Evolutionary conservation across 257 asterid genomes (phyloP).

Genomic region (Verbascum thapsus): DNA sequence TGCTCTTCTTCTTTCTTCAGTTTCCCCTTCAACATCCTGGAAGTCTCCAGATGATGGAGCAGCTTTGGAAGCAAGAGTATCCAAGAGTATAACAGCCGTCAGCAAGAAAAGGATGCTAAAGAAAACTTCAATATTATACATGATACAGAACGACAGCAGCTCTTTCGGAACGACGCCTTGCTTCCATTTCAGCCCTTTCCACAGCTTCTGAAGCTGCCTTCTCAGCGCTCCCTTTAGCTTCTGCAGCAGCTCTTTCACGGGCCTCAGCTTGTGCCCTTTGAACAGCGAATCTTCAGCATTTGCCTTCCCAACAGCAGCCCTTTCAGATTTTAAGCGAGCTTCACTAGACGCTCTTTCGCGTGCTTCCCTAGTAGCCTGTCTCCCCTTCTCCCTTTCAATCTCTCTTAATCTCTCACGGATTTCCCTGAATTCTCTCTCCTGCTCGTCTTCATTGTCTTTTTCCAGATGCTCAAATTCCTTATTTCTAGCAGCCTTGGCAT

Average conservation of each 20-base stretch:
- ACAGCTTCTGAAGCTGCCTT: conserved; percentile 86
- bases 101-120: conserved; percentile 28
- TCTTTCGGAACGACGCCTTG: conserved; percentile 87
- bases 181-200: conserved; percentile 92
- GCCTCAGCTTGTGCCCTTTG: conserved; percentile 95
- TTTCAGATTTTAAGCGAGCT: conserved; percentile 70
- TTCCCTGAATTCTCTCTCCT: conserved; percentile 72
- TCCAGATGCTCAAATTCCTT: conserved; percentile 62
- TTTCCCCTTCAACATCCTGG: conserved; percentile 93
- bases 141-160: conserved; percentile 57
- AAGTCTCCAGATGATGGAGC: conserved; percentile 77
- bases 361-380: conserved; percentile 93
- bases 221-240: conserved; percentile 85
- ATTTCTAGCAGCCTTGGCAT: conserved; percentile 75
- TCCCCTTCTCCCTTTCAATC: conserved; percentile 74
- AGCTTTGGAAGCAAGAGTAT: conserved; percentile 45
- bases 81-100: conserved; percentile 34
- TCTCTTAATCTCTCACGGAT: conserved; percentile 64
- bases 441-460: conserved; percentile 59
- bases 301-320: conserved; percentile 76
- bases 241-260: conserved; percentile 96
- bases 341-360: conserved; percentile 79
- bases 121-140: conserved; percentile 17
- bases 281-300: conserved; percentile 88
- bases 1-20: conserved; percentile 94